These are phyloP conservation scores for Lentinula detonsa DNA, from an alignment of 768 basidiomycete species.

Conservation along the genomic window DNA sequence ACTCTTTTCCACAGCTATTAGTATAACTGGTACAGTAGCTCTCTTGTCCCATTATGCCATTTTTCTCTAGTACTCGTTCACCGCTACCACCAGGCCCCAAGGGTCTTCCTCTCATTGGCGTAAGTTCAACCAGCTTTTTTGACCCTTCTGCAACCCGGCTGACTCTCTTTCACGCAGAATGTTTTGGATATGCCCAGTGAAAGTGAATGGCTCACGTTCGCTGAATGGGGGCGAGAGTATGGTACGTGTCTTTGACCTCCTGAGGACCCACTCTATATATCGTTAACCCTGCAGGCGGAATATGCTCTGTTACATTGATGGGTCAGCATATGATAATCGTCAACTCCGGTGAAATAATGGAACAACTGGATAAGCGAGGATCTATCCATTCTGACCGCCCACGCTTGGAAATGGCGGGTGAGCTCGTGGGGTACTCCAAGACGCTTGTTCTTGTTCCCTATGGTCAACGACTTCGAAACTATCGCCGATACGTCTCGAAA, in stretches of 20 bases:
- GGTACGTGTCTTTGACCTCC: constrained; percentile 23
- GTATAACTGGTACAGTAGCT: neutral
- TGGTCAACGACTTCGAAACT: constrained; percentile 35
- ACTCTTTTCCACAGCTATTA: constrained; percentile 3
- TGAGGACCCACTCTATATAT: neutral
- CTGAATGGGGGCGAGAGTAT: constrained; percentile 48
- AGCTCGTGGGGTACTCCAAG: constrained; percentile 41
- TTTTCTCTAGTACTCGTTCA: constrained; percentile 15
- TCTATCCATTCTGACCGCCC: constrained; percentile 44
- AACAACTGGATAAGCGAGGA: constrained; percentile 42
- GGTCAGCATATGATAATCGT: constrained; percentile 43
- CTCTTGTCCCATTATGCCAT: constrained; percentile 13
- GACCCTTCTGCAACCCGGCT: neutral
- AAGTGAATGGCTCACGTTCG: constrained; percentile 41
- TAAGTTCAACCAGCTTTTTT: constrained; percentile 14
- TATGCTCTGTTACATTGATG: constrained; percentile 32
- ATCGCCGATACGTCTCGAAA: constrained; percentile 37
- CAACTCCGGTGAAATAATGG: constrained; percentile 36
- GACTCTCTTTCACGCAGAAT: constrained; percentile 26
- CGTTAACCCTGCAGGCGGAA: constrained; percentile 22
- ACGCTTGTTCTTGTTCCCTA: constrained; percentile 41
- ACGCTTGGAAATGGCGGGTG: constrained; percentile 42
- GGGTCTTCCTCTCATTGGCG: constrained; percentile 36
- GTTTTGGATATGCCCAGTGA: constrained; percentile 37
- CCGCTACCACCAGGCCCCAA: constrained; percentile 34